Base-by-base conservation (phyloP, 495 filamentous ascomycete species). In the Aspergillus affinis region DNA sequence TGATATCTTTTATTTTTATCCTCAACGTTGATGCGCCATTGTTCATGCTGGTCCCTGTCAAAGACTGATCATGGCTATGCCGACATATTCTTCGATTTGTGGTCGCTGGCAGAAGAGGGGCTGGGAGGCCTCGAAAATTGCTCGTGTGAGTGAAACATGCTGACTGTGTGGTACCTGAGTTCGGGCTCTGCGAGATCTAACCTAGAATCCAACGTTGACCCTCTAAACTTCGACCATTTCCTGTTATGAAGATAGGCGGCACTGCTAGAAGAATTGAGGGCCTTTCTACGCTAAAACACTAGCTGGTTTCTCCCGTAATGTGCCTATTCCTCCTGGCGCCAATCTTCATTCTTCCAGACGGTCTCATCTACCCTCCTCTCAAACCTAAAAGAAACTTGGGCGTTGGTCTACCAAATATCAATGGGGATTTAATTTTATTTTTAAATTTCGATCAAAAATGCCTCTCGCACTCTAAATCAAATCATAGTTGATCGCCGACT, bases 271-370 rank as follows among this genome's bases (percentile, higher is more conserved):
- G 15, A 36, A n/a, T 20, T 53, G 36, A 53, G 13, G 26, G 50
- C 51, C 8, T 20, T 36, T 53, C 26, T 27, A 29, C 51, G 17
- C 51, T 36, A 36, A 36, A 19, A 36, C 23, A 53, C 51, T 53
- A 53, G 59, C 51, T 48, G 50, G 61, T 58, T 48, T 49, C 58
- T 58, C 54, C 58, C 59, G 50, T 65, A 58, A 41, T 27, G 56
- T 65, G 63, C 59, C 63, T 65, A 59, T 61, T 65, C 63, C 63
- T 65, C 63, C 63, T 59, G 63, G 59, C 63, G 63, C 63, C 63
- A 65, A 65, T 65, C 60, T 65, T 65, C 60, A 62, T 65, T 57
- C 57, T 61, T 64, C 58, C 62, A 64, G 51, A 26, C 23, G 23
- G 23, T 4, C 55, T 58, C 62, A 58, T 56, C 64, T 58, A 60